Conservation (phyloP, 805 yeast species). For the Teunomyces panamensis region DNA sequence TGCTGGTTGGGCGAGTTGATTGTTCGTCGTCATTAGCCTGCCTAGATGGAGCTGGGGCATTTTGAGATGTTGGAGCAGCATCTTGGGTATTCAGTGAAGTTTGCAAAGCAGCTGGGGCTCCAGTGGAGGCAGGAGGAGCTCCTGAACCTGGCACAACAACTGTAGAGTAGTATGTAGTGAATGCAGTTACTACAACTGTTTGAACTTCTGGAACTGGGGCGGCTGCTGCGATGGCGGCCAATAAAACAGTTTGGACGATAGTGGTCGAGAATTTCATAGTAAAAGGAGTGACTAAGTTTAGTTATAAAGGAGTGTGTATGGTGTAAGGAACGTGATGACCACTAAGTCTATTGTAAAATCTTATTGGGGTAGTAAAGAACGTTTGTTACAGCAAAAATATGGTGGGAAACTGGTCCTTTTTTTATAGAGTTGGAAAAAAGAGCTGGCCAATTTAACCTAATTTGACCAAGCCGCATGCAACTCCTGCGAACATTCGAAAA, state of each 20-base stretch:
- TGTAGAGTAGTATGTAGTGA: conserved; percentile 15
- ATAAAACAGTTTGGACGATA: conserved; percentile 15
- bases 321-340: conserved; percentile 2
- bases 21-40: conserved; percentile 9
- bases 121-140: conserved; percentile 9
- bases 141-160: conserved; percentile 15
- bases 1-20: not conserved
- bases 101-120: conserved; percentile 10
- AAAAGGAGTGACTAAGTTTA: conserved; percentile 6
- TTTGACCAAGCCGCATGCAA: not conserved
- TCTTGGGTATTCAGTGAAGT: not conserved
- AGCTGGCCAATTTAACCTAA: conserved; percentile 2
- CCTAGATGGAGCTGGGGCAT: not conserved
- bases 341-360: not conserved
- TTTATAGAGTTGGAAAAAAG: not conserved
- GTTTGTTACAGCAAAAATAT: not conserved
- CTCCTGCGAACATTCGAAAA: not conserved
- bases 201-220: conserved; percentile 28
- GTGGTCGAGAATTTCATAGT: conserved; percentile 15
- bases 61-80: not conserved
- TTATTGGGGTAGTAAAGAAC: not conserved
- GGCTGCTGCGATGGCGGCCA: conserved; percentile 13
- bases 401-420: not conserved
- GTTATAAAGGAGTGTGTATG: not conserved
- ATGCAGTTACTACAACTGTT: conserved; percentile 22